Evolutionary conservation across 768 basidiomycete species (phyloP).

Genomic region (Inosperma sp.): DNA sequence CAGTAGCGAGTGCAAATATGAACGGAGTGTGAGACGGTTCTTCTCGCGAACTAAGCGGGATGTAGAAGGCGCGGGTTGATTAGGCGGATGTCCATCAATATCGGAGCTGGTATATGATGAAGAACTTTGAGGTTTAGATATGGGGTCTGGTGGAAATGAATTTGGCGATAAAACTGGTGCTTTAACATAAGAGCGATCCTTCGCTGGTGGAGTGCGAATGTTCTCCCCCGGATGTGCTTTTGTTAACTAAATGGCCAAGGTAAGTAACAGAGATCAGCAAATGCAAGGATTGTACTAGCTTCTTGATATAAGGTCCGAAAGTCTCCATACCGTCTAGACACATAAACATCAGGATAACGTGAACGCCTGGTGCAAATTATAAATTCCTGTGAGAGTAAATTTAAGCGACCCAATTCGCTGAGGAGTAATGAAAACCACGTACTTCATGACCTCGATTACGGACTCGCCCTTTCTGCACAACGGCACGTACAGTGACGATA

Average conservation of each 20-base stretch:
- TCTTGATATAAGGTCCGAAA: constrained; percentile 86
- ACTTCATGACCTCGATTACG: constrained; percentile 85
- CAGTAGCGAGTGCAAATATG: constrained; percentile 84
- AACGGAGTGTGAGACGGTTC: constrained; percentile 89
- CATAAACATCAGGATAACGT: constrained; percentile 71
- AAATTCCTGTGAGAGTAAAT: constrained; percentile 73
- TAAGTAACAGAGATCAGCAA: constrained; percentile 8
- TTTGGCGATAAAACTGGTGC: constrained; percentile 36
- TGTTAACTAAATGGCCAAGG: constrained; percentile 53
- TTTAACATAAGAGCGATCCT: constrained; percentile 74
- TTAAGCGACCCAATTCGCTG: constrained; percentile 1
- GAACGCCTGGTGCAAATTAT: constrained; percentile 83
- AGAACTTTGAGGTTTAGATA: constrained; percentile 13
- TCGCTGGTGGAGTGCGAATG: constrained; percentile 80
- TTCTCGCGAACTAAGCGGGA: constrained; percentile 77
- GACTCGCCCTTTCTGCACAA: constrained; percentile 80
- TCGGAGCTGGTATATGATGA: constrained; percentile 15
- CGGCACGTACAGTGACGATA: constrained; percentile 79
- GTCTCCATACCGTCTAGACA: constrained; percentile 92
- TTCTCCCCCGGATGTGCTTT: constrained; percentile 80
- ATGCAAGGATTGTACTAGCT: constrained; percentile 36
- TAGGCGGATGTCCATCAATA: constrained; percentile 3
- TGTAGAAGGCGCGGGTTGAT: neutral
- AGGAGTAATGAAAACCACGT: constrained; percentile 42
- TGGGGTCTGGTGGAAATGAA: constrained; percentile 17